These are phyloP conservation scores for Aspergillus unguis DNA, from an alignment of 2,329 filamentous ascomycete species.

Conservation along the genomic window DNA sequence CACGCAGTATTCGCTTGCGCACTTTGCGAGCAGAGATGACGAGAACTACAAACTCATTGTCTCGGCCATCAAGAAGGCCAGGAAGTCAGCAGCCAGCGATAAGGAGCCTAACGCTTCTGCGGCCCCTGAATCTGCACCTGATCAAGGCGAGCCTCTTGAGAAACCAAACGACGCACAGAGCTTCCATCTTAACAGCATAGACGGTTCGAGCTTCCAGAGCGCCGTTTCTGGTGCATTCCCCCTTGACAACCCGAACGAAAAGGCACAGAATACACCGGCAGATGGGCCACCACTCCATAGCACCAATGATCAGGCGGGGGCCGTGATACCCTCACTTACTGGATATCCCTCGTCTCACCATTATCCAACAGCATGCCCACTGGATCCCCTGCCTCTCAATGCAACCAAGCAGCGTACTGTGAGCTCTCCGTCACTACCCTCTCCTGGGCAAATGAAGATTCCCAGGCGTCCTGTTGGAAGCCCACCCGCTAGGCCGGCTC, in stretches of 20 bases:
- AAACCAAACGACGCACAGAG: background rate
- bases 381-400: background rate
- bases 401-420: background rate
- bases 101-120: background rate
- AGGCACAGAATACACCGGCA: no score
- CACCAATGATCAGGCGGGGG: no score
- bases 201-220: no score
- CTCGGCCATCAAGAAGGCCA: background rate
- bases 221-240: no score
- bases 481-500: background rate
- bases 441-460: background rate
- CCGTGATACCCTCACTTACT: no score
- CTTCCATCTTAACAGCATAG: no score
- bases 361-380: background rate
- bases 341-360: no score
- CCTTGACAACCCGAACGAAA: no score
- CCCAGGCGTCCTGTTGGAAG: background rate
- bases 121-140: background rate
- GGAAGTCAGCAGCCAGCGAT: background rate
- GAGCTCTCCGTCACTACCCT: no score
- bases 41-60: background rate
- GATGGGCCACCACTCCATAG: no score
- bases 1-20: background rate
- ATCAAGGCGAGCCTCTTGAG: background rate
- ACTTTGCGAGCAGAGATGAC: background rate